Base-by-base conservation (phyloP, 192 early-diverging fungal species). In the Rhizophagus prolifer region DNA sequence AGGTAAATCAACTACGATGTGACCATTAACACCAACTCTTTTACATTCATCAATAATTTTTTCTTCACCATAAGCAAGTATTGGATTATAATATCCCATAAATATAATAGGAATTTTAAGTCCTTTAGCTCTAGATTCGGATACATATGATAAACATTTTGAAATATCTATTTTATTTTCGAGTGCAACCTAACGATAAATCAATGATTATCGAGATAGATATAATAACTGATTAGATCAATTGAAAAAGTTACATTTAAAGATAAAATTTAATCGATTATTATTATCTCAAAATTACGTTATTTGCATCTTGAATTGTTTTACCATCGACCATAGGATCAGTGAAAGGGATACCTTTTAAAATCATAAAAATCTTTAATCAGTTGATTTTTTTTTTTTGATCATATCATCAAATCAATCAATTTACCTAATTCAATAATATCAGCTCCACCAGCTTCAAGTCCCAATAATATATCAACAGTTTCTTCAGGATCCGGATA, bases 21-120 rank as follows among this genome's bases (percentile, higher is more conserved):
- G 98, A 16, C 98, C 98, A 78, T 97, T 91, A 30, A 98, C 91
- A 61, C 96, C 95, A 63, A 89, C 93, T 62, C 90, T 83, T 41
- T 87, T 90, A 83, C 97, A 96, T 61, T 94, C 91, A 47, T 90
- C 78, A 81, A 97, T 94, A 58, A 99, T 86, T 70, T 85, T 84
- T 80, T 91, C 81, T 86, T 98, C 96, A 28, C 98, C 98, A 82
- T 97, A 98, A 78, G 90, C 94, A 75, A 96, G 88, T 73, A 98
- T 91, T 54, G 98, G 96, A 85, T 99, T 99, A 87, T 94, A 97
- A 90, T 99, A 99, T 31, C 96, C 98, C 97, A 99, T 98, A 78
- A 99, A 95, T 26, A 99, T 87, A 59, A 99, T 88, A 5, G 98
- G 98, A 21, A 93, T 90, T 71, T 86, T 90, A 34, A 99, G 89